A percentile compares a stretch with the other conserved stretches of the same genome.
phyloP scores from a whole-genome alignment of 73 alveolate genomes.

The Breviolum minutum region DNA sequence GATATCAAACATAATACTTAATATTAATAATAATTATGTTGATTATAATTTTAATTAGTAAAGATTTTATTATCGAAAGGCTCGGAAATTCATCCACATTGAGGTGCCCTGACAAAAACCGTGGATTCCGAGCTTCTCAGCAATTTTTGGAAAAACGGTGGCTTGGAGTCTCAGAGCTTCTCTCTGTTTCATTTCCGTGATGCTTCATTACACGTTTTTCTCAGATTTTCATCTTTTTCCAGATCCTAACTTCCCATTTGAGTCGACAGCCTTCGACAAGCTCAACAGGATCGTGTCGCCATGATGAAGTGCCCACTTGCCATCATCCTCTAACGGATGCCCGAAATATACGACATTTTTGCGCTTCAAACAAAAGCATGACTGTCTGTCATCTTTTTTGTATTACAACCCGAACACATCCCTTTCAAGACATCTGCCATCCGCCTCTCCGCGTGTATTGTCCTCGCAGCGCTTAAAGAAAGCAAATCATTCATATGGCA shows the following conservation, averaged over 20 bases:
- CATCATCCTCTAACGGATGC: not conserved
- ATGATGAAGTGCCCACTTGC: constrained; percentile 54
- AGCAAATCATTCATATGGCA: too few relatives aligned
- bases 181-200: not conserved
- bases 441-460: not conserved
- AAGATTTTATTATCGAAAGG: too few relatives aligned
- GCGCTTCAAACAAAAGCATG: not conserved
- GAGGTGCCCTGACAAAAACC: constrained; percentile 62
- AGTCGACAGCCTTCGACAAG: constrained; percentile 40
- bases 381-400: too few relatives aligned
- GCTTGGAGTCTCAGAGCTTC: not conserved
- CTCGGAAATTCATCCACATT: constrained; percentile 88
- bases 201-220: not conserved
- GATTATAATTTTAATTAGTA: too few relatives aligned
- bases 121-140: too few relatives aligned
- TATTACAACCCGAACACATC: too few relatives aligned
- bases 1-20: too few relatives aligned
- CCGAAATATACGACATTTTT: not conserved
- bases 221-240: not conserved
- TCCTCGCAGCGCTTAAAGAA: not conserved
- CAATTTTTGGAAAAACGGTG: not conserved
- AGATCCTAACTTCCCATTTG: not conserved
- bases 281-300: constrained; percentile 69
- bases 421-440: not conserved
- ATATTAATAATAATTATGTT: too few relatives aligned